Base-by-base conservation (phyloP, 192 early-diverging fungal genomes). In the Coemansia sp. region DNA sequence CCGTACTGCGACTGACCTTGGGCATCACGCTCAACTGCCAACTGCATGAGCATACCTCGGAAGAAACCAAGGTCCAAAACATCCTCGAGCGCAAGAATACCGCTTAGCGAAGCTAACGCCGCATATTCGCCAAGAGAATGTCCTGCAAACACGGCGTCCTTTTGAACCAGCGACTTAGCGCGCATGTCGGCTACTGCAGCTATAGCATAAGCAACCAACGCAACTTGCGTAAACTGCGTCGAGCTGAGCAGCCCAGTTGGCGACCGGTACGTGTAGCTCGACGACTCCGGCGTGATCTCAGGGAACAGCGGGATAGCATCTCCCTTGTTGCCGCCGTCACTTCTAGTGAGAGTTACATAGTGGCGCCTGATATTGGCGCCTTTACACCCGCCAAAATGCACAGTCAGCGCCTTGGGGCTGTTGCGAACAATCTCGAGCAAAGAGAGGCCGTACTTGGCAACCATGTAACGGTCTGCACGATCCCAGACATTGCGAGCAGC, bases 11-110 rank as follows among this genome's bases (percentile, higher is more conserved):
- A 96, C 29, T 89, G 87, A 24, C 93, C 94, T 17, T 84, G 63
- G 3, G 65, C 65, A 62, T 96, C 92, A 63, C 94, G 91, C 57
- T 85, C 85, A 5, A 96, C 94, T 32, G 94, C 94, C 37, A 89
- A 86, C 85, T 98, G 96, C 96, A 98, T 98, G 14, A 94, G 92
- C 89, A 96, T 89, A 65, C 96, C 96, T 70, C 96, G 91, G 86
- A 93, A 96, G 82, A 98, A 96, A 12, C 90, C 90, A 49, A 95
- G 87, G 66, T 98, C 96, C 42, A 95, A 89, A 6, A 94, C 63
- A 17, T 87, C 85, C 68, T 95, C 91, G 45, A 96, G 82, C 5
- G 89, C 84, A 14, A 98, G 82, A 0, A 96, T 86, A 64, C 92
- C 87, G 58, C 87, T 90, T 45, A 96, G 81, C 15, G 96, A 81